Evolutionary conservation across 306 rosid genomes (phyloP).

Genomic region (Calophaca sinica): DNA sequence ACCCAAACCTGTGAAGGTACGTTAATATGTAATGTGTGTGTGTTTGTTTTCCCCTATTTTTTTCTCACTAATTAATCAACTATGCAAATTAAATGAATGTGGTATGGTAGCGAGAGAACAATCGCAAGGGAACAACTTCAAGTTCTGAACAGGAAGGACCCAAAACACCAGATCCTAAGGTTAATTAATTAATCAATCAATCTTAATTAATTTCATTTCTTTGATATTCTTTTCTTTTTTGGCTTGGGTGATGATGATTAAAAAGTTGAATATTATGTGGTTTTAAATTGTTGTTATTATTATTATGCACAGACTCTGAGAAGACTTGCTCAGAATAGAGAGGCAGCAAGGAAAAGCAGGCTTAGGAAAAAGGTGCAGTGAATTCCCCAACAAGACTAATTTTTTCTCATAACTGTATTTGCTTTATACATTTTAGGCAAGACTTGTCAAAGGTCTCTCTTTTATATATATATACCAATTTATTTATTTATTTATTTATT

Average conservation of each 20-base stretch:
- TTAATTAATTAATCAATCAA: not conserved
- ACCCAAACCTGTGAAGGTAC: conserved; percentile 66
- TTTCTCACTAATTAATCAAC: not conserved
- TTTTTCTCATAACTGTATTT: not conserved
- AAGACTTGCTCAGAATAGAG: conserved; percentile 99
- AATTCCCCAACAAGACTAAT: not conserved
- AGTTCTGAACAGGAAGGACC: conserved; percentile 97
- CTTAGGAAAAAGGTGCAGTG: conserved; percentile 84
- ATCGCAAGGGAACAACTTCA: conserved; percentile 79
- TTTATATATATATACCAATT: not conserved
- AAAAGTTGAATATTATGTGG: not conserved
- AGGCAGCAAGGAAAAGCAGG: conserved; percentile 99
- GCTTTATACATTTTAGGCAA: conserved; percentile 46
- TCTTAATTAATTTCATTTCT: not conserved
- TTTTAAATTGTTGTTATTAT: not conserved
- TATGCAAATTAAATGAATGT: conserved; percentile 30
- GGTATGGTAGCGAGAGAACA: conserved; percentile 65
- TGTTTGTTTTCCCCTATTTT: not conserved
- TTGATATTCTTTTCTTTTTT: not conserved
- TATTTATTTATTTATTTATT: not conserved
- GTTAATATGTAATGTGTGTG: not conserved
- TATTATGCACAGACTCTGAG: conserved; percentile 72
- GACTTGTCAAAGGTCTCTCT: conserved; percentile 10
- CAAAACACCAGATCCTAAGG: conserved; percentile 97
- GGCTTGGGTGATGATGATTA: not conserved